Base-by-base conservation (phyloP, 2,329 filamentous ascomycete genomes). In the Cytospora piceae region DNA sequence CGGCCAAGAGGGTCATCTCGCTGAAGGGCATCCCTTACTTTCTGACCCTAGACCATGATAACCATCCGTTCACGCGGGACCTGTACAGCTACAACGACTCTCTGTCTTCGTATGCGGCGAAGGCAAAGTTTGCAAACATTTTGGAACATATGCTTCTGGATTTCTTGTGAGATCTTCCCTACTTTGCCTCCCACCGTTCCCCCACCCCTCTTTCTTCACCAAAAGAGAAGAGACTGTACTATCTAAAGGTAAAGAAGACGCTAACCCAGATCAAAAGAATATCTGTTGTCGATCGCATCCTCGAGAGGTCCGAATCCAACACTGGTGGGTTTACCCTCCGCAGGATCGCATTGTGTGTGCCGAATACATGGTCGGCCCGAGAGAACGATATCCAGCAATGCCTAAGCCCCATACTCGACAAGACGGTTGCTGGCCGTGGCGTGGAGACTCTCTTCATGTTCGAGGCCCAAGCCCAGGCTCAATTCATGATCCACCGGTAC, bases 1-100 rank as follows among this genome's bases (percentile, higher is more conserved):
- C 15, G 8, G 17, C 31, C 0, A 62, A 56, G 52, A 55, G 59
- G 20, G 32, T 29, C 0, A 62, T 62, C 8, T 62, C 59, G 8
- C 42, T 62, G 51, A 62, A 62, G 6, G 51, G 51, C 22, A 55
- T 62, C 8, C 59, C 59, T 1, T 62, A 62, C 29, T 62, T 62
- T 31, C 24, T 32, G 17, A 49, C 34, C 4, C 34, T 42, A 24
- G 51, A 46, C 9, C n/a, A 62, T 27, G 59, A 62, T 12, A 17
- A 34, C 1, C 59, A 62, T 5, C 59, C 59, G 0, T 62, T 62
- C 27, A 62, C 59, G 37, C 22, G 11, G 31, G 59, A 37, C 17
- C 59, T 62, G 22, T 55, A 62, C 59, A 39, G 22, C 0, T 34
- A 62, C n/a, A 46, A n/a, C 59, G 29, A 11, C 0, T 55, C 59